A percentile compares a stretch with the other conserved stretches of the same genome.
Evolutionary conservation across 192 early-diverging fungal genomes (phyloP).

Genomic region (Rhizophlyctis rosea): DNA sequence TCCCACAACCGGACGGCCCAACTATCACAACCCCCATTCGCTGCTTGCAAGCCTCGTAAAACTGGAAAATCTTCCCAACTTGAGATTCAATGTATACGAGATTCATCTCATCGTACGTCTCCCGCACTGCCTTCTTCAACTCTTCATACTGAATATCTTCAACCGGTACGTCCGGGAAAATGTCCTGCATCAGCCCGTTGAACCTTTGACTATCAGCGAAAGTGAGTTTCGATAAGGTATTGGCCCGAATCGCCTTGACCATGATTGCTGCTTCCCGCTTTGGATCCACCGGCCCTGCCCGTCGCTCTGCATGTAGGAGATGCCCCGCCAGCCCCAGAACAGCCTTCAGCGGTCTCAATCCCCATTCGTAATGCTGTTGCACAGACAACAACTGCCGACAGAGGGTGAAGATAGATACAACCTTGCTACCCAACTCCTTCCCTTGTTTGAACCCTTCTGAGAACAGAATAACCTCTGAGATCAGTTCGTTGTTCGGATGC

Average conservation of each 20-base stretch:
- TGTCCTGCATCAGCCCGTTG: slow-evolving; percentile 49
- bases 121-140: slow-evolving; percentile 37
- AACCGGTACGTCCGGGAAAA: slow-evolving; percentile 46
- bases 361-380: slow-evolving; percentile 62
- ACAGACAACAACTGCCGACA: slow-evolving; percentile 53
- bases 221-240: slow-evolving; percentile 57
- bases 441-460: slow-evolving; percentile 57
- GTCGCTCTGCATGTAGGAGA: slow-evolving; percentile 44
- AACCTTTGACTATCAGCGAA: slow-evolving; percentile 46
- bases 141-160: slow-evolving; percentile 51
- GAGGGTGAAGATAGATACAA: slow-evolving; percentile 53
- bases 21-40: slow-evolving; percentile 63
- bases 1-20: slow-evolving; percentile 56
- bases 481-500: slow-evolving; percentile 58
- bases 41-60: slow-evolving; percentile 55
- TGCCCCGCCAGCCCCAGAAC: slow-evolving; percentile 48
- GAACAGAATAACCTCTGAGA: slow-evolving; percentile 57
- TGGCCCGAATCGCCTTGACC: slow-evolving; percentile 54
- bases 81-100: slow-evolving; percentile 47
- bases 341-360: slow-evolving; percentile 54
- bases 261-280: slow-evolving; percentile 39
- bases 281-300: slow-evolving; percentile 13
- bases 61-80: slow-evolving; percentile 53
- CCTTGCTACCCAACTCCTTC: slow-evolving; percentile 53
- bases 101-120: slow-evolving; percentile 47